Evolutionary conservation across 1,139 yeast genomes (phyloP).

Genomic region (Blastobotrys arbuscula): DNA sequence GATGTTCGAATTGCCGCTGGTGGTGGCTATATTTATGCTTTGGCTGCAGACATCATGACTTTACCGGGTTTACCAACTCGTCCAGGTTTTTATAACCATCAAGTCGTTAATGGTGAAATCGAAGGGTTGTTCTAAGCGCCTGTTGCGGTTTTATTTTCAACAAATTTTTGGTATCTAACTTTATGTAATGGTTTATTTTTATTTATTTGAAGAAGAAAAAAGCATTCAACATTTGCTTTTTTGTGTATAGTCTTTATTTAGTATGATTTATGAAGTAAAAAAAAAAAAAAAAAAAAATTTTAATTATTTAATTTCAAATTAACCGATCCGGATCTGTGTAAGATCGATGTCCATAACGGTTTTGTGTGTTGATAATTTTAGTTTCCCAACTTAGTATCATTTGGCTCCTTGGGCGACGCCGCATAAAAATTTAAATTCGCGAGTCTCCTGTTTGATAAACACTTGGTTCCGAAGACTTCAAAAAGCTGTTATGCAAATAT

Average conservation of each 20-base stretch:
- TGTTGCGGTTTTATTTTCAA: conserved; percentile 1
- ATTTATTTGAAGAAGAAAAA: not conserved
- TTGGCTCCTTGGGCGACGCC: no score
- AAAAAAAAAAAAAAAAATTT: no score
- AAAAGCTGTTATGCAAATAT: no score
- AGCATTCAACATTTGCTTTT: conserved; percentile 7
- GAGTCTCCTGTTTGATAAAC: no score
- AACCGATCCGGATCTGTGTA: no score
- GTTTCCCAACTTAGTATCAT: no score
- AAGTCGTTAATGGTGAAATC: conserved; percentile 89
- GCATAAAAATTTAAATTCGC: no score
- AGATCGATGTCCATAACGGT: no score
- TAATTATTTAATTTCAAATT: no score
- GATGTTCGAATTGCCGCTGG: conserved; percentile 94
- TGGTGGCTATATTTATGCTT: conserved; percentile 93
- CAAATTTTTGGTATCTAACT: not conserved
- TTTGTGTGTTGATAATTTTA: no score
- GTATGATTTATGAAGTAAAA: no score
- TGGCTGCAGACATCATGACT: conserved; percentile 96
- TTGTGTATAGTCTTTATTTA: not conserved
- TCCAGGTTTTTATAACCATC: conserved; percentile 96
- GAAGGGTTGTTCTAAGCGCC: conserved; percentile 73
- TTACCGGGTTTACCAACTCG: conserved; percentile 97
- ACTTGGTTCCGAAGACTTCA: no score
- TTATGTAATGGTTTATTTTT: not conserved